Base-by-base conservation (phyloP, 257 asterid species). In the Nicotiana noctiflora region DNA sequence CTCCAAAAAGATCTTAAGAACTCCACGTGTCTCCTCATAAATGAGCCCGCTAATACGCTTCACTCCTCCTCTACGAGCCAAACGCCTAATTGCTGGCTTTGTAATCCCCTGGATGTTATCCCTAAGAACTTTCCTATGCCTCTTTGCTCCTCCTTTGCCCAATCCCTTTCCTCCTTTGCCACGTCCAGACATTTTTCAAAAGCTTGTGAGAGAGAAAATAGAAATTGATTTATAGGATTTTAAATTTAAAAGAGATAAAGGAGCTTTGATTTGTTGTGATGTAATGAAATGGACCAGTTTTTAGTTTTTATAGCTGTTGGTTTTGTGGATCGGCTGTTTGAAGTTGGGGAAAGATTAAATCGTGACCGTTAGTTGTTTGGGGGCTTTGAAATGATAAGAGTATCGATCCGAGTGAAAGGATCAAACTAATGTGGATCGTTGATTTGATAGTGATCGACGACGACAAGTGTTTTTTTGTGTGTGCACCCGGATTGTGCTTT, bases 401-500 rank as follows among this genome's bases (percentile, higher is more conserved):
- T 52, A 1, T 46, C 44, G 79, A 62, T 84, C 87, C 81, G 72
- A 9, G 74, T 79, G 55, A 4, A 34, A 0, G 8, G 13, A 4
- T 0, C 11, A 3, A 1, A 2, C 3, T 9, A 13, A 68, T 78
- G 21, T 14, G 9, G 1, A 61, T 8, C 83, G 75, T 84, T 29
- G 60, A 55, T 68, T 40, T 0, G 6, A 13, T 1, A 7, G 10
- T 19, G n/a, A 81, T 81, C 85, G 27, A 81, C 81, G 79, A 81
- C 23, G 1, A 4, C 1, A 1, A 2, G 2, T 23, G 75, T 0
- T 31, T 13, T 18, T 8, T 7, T 6, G 14, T 21, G 27, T 6
- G 29, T 78, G 2, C 46, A 27, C 18, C 61, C 70, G 83, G 84
- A 84, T 84, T 81, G 85, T 84, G 87, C 81, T 84, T 84, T 81